These are phyloP conservation scores for Umbelopsis sp. DNA, from an alignment of 371 early-diverging fungal genomes.

Conservation along the genomic window DNA sequence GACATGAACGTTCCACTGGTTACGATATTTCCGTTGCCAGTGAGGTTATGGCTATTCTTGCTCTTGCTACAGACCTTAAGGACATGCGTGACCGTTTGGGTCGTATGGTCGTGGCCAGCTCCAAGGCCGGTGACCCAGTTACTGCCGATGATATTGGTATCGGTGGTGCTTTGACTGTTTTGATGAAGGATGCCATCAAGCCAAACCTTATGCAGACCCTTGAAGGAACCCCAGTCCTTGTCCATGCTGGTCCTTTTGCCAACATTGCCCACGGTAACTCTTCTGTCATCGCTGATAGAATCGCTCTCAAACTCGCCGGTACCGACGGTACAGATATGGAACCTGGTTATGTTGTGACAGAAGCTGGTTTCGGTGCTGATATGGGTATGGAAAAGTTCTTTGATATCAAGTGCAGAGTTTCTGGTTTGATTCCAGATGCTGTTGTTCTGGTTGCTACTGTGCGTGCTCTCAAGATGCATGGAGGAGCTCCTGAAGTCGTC, in stretches of 20 bases:
- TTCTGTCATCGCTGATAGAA: slow-evolving; percentile 90
- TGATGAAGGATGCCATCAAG: slow-evolving; percentile 98
- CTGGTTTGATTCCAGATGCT: slow-evolving; percentile 85
- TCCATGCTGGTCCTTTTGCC: slow-evolving; percentile 98
- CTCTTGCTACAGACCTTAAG: slow-evolving; percentile 81
- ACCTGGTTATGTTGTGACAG: slow-evolving; percentile 93
- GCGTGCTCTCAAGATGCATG: slow-evolving; percentile 96
- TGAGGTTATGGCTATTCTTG: slow-evolving; percentile 97
- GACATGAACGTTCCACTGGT: slow-evolving; percentile 85
- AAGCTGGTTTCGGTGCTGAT: slow-evolving; percentile 98
- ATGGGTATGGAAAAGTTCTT: slow-evolving; percentile 99
- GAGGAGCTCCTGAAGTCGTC: slow-evolving; percentile 95
- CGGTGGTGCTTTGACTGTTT: slow-evolving; percentile 93
- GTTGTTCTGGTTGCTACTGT: slow-evolving; percentile 98
- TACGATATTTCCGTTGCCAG: slow-evolving; percentile 97
- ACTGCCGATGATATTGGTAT: slow-evolving; percentile 95
- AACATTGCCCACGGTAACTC: slow-evolving; percentile 98
- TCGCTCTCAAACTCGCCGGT: slow-evolving; percentile 92
- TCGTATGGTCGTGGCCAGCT: slow-evolving; percentile 91
- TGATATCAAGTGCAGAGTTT: slow-evolving; percentile 95
- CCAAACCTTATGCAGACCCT: slow-evolving; percentile 98
- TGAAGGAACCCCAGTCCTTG: slow-evolving; percentile 97
- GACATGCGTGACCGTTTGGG: slow-evolving; percentile 95
- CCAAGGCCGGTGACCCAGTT: slow-evolving; percentile 81
- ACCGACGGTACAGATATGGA: slow-evolving; percentile 62